Base-by-base conservation (phyloP, 73 alveolate species). In the Effrenium voratum region DNA sequence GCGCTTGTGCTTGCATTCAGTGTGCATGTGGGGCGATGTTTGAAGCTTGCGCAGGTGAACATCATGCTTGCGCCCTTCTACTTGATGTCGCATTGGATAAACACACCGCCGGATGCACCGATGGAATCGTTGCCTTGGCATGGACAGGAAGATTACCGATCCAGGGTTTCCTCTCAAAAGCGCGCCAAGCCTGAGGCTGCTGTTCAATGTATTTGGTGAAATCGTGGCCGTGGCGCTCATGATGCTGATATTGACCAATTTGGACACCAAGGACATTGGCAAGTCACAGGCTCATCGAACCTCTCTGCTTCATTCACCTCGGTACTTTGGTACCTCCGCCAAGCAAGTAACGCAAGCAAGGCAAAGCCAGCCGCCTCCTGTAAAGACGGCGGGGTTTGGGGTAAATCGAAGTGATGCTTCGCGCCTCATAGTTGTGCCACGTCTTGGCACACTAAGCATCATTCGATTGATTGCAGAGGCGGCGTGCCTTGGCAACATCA, bases 21-120 rank as follows among this genome's bases (percentile, higher is more conserved):
- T 52, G 63, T 52, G 19, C 19, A 52, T 52, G 19, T 19, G 19
- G 8, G 63, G 8, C 63, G 63, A 8, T 52, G 19, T 52, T 19
- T 12, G 8, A 12, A 52, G 63, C 19, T 52, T 12, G 63, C 77
- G 40, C 46, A 86, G 94, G 81, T 86, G 47, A 86, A 86, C 34
- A 40, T 86, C 45, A 36, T 70, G 22, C 63, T 86, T 57, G 60
- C 94, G 5, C 94, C 94, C 5, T 34, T 86, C 94, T 86, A 86
- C 68, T 50, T 86, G 45, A 32, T 86, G 26, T 86, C 94, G 44
- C 94, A 86, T 63, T 86, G 94, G 94, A 44, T 43, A 57, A 77
- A 77, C 36, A 41, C 16, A 38, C 41, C 10, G 10, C 63, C 57
- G 5, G 59, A 77, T 40, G 87, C 87, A 1, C 87, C 87, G 0